Evolutionary conservation across 352 stramenopile genomes (phyloP).

Genomic region (Pythium aquatile): DNA sequence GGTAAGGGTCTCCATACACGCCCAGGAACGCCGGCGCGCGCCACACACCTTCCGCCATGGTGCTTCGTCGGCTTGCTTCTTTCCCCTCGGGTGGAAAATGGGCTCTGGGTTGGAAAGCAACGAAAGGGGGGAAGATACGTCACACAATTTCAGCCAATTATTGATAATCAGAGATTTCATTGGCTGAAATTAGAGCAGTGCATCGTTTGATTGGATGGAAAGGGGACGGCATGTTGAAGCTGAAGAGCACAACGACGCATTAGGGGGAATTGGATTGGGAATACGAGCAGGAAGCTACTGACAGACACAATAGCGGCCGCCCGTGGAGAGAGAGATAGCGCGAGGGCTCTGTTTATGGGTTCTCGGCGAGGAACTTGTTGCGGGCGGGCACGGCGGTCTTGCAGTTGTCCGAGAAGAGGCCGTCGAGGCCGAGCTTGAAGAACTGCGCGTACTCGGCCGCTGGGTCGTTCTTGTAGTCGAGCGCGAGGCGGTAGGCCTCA

Average conservation of each 20-base stretch:
- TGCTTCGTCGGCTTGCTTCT: slow-evolving; percentile 8
- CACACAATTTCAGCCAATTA: not conserved
- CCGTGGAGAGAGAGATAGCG: not conserved
- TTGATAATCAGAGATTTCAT: not conserved
- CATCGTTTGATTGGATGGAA: not conserved
- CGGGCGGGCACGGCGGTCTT: slow-evolving; percentile 27
- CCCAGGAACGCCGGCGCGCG: slow-evolving; percentile 64
- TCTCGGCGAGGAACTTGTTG: slow-evolving; percentile 25
- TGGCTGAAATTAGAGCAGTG: not conserved
- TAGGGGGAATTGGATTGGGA: slow-evolving; percentile 1
- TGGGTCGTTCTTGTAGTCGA: slow-evolving; percentile 68
- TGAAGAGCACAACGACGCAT: slow-evolving; percentile 1
- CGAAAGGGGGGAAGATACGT: slow-evolving; percentile 10
- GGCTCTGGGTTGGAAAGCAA: slow-evolving; percentile 1
- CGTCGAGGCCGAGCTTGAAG: slow-evolving; percentile 61
- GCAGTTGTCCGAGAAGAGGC: slow-evolving; percentile 51
- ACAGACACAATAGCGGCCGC: not conserved
- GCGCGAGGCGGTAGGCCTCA: slow-evolving; percentile 59
- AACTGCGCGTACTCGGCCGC: slow-evolving; percentile 64
- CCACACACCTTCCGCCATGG: slow-evolving; percentile 48
- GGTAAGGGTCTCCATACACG: slow-evolving; percentile 77
- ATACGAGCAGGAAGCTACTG: not conserved
- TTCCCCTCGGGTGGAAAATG: slow-evolving; percentile 18
- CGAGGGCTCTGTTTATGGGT: slow-evolving; percentile 14
- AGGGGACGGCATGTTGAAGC: not conserved